phyloP scores from a whole-genome alignment of 2,329 filamentous ascomycete species.

The Lachnellula arida region DNA sequence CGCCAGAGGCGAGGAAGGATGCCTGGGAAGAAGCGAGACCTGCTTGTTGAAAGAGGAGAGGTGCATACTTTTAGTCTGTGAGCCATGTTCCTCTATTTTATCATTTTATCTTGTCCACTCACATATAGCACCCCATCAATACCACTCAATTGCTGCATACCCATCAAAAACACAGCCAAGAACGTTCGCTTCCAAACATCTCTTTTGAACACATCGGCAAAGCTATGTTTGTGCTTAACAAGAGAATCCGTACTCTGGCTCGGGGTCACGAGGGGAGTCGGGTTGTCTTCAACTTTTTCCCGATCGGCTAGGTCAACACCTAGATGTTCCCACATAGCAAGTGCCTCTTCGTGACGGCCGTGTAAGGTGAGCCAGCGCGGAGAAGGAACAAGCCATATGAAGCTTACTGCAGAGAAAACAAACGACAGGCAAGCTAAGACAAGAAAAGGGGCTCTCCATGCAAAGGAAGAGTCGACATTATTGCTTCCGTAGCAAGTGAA shows the following conservation, averaged over 20 bases:
- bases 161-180: slow-evolving; percentile 52
- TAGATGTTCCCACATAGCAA: slow-evolving; percentile 32
- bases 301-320: slow-evolving; percentile 23
- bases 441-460: slow-evolving; percentile 54
- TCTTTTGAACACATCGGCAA: slow-evolving; percentile 32
- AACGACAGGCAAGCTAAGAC: slow-evolving; percentile 41
- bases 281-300: slow-evolving; percentile 21
- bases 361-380: slow-evolving; percentile 52
- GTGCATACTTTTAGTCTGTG: slow-evolving; percentile 46
- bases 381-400: slow-evolving; percentile 47
- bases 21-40: slow-evolving; percentile 50
- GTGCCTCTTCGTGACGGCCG: slow-evolving; percentile 44
- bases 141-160: slow-evolving; percentile 55
- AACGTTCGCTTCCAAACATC: slow-evolving; percentile 44
- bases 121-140: slow-evolving; percentile 61
- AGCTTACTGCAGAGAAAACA: slow-evolving; percentile 34
- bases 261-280: neutral
- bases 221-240: slow-evolving; percentile 16
- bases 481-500: slow-evolving; percentile 56
- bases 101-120: slow-evolving; percentile 21
- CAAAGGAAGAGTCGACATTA: slow-evolving; percentile 40
- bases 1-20: slow-evolving; percentile 56
- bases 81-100: neutral
- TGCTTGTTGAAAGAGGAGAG: slow-evolving; percentile 54
- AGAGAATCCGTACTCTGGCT: neutral